Evolutionary conservation across 352 stramenopile genomes (phyloP).

Genomic region (Pythium vanterpoolii): DNA sequence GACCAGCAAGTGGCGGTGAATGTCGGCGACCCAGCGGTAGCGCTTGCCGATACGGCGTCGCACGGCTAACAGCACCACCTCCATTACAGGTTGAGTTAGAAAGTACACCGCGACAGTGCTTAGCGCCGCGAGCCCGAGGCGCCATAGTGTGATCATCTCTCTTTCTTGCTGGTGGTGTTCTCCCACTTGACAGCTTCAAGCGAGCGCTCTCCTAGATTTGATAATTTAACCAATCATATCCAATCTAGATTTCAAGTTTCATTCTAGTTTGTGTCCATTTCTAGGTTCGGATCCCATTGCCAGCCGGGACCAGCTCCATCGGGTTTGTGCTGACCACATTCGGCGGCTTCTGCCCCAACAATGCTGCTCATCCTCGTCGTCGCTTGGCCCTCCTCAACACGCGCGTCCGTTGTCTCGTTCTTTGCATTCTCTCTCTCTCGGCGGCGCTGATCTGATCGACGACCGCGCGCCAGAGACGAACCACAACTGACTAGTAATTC

Average conservation of each 20-base stretch:
- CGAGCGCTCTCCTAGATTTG: background rate
- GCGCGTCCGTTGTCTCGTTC: background rate
- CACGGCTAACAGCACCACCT: constrained; percentile 46
- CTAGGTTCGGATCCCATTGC: background rate
- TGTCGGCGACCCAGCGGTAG: constrained; percentile 73
- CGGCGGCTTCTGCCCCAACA: background rate
- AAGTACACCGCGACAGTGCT: constrained; percentile 46
- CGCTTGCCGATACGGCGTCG: constrained; percentile 57
- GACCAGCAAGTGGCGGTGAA: constrained; percentile 72
- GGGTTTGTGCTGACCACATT: constrained; percentile 25
- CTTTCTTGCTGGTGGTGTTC: background rate
- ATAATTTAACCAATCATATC: constrained; percentile 11
- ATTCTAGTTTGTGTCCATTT: background rate
- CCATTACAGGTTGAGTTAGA: constrained; percentile 44
- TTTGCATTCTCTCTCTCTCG: background rate
- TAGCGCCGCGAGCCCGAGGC: constrained; percentile 45
- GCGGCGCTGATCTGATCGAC: background rate
- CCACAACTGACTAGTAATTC: background rate
- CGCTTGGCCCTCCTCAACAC: background rate
- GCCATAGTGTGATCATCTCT: constrained; percentile 48
- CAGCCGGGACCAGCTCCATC: background rate
- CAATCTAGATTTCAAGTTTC: constrained; percentile 2
- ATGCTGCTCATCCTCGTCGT: constrained; percentile 12
- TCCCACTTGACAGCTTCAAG: background rate
- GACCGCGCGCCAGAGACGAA: background rate